These are phyloP conservation scores for Diaporthe capsici DNA, from an alignment of 2,329 filamentous ascomycete species.

Conservation along the genomic window DNA sequence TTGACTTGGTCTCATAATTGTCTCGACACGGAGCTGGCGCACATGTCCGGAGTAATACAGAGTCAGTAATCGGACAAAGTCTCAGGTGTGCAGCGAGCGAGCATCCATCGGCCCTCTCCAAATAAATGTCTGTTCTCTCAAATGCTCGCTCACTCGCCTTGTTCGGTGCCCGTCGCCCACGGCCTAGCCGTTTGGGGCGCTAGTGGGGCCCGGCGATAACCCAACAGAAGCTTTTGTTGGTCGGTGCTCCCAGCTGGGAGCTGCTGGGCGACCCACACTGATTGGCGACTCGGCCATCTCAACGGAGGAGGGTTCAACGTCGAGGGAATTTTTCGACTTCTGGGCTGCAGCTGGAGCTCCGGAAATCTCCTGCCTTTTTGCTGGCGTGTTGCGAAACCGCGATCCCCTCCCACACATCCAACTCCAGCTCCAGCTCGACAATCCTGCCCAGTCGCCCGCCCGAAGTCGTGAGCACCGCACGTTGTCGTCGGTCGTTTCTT, in stretches of 20 bases:
- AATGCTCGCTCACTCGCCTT: conserved; percentile 10
- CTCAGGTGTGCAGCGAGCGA: neutral
- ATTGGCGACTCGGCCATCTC: conserved; percentile 38
- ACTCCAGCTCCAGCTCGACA: conserved; percentile 22
- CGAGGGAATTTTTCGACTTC: conserved; percentile 34
- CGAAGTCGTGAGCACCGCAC: conserved; percentile 12
- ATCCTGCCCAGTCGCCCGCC: conserved; percentile 4
- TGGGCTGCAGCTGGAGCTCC: conserved; percentile 30
- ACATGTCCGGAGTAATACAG: conserved; percentile 5
- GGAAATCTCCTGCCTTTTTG: conserved; percentile 35
- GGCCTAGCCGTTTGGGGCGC: conserved; percentile 25
- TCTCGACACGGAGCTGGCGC: neutral
- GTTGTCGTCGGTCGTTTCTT: conserved; percentile 15
- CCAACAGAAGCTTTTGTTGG: conserved; percentile 42
- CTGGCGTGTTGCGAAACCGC: conserved; percentile 33
- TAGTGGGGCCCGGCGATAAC: conserved; percentile 33
- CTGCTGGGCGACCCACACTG: conserved; percentile 33
- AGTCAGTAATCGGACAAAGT: neutral
- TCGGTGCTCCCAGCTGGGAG: conserved; percentile 31
- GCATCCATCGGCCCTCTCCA: neutral
- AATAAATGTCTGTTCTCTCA: conserved; percentile 1
- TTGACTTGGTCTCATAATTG: neutral
- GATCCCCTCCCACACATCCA: conserved; percentile 9
- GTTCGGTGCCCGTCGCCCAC: conserved; percentile 40
- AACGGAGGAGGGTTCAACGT: conserved; percentile 36